Base-by-base conservation (phyloP, 2,329 filamentous ascomycete genomes). In the Apiospora aurea region DNA sequence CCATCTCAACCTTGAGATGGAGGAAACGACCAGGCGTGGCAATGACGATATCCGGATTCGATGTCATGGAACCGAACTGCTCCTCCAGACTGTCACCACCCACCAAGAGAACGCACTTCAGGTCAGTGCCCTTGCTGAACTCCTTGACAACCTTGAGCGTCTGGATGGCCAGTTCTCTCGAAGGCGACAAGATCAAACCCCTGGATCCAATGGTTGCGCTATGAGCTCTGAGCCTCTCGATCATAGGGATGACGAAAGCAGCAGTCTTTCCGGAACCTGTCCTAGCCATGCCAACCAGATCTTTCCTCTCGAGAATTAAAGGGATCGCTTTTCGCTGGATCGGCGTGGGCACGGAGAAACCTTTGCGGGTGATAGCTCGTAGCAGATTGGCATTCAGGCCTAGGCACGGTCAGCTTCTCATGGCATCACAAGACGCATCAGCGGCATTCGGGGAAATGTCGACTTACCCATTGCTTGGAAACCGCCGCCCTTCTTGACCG, bases 211-310 rank as follows among this genome's bases (percentile, higher is more conserved):
- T 92, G 78, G 93, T 92, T 43, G 92, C 91, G 79, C 93, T 97
- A 82, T 99, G 97, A 34, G 90, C 89, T 82, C 95, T 97, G 73
- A 99, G 86, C 75, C 92, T 93, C 85, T 99, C 94, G 73, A 99
- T 95, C 96, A 99, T 97, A 61, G 96, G 96, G 75, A 99, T 97
- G 38, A 98, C 95, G 82, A 99, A 99, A 29, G 96, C 96, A 0
- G 95, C 96, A 0, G 97, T 99, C 86, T 99, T 99, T 85, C 96
- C 96, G 26, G 95, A 98, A 80, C 96, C 96, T n/a, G 97, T 99
- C 76, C 97, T 89, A 10, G 96, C 96, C 96, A 99, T 99, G 76
- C 95, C 97, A 34, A 99, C 96, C n/a, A 98, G 94, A 87, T 99
- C 96, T 83, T 95, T 94, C 70, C 93, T 90, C 74, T 97, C 93